Evolutionary conservation across 805 yeast species (phyloP).

Genomic region (Nakazawaea sp.): DNA sequence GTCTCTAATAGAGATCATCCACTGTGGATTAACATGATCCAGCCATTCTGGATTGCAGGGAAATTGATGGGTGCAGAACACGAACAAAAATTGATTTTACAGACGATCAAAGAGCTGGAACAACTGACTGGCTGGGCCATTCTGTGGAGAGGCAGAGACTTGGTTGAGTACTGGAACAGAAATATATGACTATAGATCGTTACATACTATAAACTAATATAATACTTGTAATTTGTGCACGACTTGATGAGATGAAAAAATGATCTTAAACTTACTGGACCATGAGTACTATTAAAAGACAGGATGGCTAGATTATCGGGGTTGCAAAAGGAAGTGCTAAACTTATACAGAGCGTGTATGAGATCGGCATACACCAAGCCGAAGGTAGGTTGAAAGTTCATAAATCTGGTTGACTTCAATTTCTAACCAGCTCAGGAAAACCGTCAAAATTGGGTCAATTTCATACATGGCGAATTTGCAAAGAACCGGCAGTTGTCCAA

Average conservation of each 20-base stretch:
- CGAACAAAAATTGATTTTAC: constrained; percentile 18
- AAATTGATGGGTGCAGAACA: constrained; percentile 16
- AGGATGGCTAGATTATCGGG: constrained; percentile 26
- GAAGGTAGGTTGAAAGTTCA: constrained; percentile 19
- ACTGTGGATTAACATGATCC: constrained; percentile 19
- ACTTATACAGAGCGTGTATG: constrained; percentile 40
- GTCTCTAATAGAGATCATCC: constrained; percentile 23
- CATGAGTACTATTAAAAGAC: neutral
- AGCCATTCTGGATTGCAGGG: constrained; percentile 22
- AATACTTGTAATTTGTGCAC: no score
- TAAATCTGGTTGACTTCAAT: neutral
- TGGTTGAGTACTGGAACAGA: constrained; percentile 20
- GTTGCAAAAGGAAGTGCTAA: constrained; percentile 44
- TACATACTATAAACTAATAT: no score
- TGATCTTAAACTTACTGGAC: no score
- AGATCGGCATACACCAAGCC: constrained; percentile 42
- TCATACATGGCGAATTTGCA: constrained; percentile 47
- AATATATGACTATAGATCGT: constrained; percentile 2
- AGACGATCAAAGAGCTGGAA: constrained; percentile 19
- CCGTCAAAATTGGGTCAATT: constrained; percentile 24
- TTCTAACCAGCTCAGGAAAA: constrained; percentile 17
- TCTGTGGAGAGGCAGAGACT: constrained; percentile 19
- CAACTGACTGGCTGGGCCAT: constrained; percentile 21
- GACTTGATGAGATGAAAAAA: no score
- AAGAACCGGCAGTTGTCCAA: constrained; percentile 52